Evolutionary conservation across 2,329 filamentous ascomycete genomes (phyloP), one percentile per base, ranked within the genome.

Genomic region (Hirsutella minnesotensis): DNA sequence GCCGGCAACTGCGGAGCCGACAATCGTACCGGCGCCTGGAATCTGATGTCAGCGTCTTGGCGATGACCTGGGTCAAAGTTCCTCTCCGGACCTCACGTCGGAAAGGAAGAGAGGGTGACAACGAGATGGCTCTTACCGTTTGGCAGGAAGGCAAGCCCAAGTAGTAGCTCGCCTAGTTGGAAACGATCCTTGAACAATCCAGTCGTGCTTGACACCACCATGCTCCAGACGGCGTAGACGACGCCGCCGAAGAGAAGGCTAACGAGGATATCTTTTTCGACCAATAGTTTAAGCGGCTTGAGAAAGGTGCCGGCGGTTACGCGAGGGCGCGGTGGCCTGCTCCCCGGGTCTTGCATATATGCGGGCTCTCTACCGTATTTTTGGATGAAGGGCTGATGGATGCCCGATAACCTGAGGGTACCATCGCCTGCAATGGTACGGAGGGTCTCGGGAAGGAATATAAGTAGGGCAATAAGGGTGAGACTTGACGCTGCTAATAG

Each of bases 211-310:
- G 64, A 3, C 60, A 8, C 18, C 44, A 71, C 63, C 67, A 72
- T 71, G 18, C 61, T 68, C 66, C 67, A 70, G 10, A 65, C 58
- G 0, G 68, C 59, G 39, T 58, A 58, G 4, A 55, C 43, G 16
- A 58, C 45, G 13, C 57, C 57, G 20, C 66, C 65, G 44, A 64
- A 71, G 5, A 68, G 41, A 3, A 72, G 48, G 9, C 61, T 63
- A n/a, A 64, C 49, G 21, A 66, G 49, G 7, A 71, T 62, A 38
- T 70, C 68, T 42, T 63, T 67, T 29, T 70, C 62, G 3, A 46
- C 35, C 7, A 71, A 50, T 31, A 67, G 59, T 5, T 45, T 51
- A 3, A 72, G 49, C 0, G 67, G 65, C 5, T 55, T 53, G 2
- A 65, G 21, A 19, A 64, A 58, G 1, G 55, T 64, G 10, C 46